Percentiles rank a stretch among this genome's conserved stretches.
These are phyloP conservation scores for Agroathelia rolfsii DNA, from an alignment of 1,284 basidiomycete genomes.

Conservation along the genomic window DNA sequence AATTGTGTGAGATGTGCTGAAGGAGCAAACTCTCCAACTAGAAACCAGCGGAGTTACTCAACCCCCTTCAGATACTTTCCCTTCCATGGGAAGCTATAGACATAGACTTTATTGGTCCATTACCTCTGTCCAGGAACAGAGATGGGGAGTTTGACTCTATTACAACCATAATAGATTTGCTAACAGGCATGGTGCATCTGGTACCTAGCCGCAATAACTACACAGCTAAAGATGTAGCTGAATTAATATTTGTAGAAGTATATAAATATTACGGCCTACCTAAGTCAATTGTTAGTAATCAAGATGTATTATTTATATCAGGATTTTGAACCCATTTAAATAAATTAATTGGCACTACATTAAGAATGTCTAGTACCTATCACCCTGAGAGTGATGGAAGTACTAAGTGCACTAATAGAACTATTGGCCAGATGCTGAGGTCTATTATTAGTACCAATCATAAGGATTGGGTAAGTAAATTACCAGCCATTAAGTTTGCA, in stretches of 20 bases:
- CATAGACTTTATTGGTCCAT: conserved; percentile 34
- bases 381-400: conserved; percentile 35
- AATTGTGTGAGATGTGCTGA: conserved; percentile 20
- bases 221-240: conserved; percentile 25
- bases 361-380: conserved; percentile 31
- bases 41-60: conserved; percentile 22
- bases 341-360: conserved; percentile 21
- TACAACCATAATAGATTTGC: conserved; percentile 24
- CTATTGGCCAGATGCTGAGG: conserved; percentile 28
- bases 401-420: conserved; percentile 29
- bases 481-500: conserved; percentile 29
- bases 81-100: conserved; percentile 28
- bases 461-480: conserved; percentile 25
- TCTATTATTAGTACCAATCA: conserved; percentile 23
- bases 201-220: conserved; percentile 22
- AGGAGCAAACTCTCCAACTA: conserved; percentile 21
- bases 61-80: conserved; percentile 20
- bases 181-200: conserved; percentile 26
- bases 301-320: conserved; percentile 31
- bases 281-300: conserved; percentile 27
- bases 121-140: conserved; percentile 22
- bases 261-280: conserved; percentile 33
- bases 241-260: conserved; percentile 27
- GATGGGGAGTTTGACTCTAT: conserved; percentile 27
- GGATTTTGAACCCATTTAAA: conserved; percentile 30